A percentile compares a stretch with the other conserved stretches of the same genome.
phyloP scores from a whole-genome alignment of 2,329 filamentous ascomycete species.

The Endocalyx cinctus region DNA sequence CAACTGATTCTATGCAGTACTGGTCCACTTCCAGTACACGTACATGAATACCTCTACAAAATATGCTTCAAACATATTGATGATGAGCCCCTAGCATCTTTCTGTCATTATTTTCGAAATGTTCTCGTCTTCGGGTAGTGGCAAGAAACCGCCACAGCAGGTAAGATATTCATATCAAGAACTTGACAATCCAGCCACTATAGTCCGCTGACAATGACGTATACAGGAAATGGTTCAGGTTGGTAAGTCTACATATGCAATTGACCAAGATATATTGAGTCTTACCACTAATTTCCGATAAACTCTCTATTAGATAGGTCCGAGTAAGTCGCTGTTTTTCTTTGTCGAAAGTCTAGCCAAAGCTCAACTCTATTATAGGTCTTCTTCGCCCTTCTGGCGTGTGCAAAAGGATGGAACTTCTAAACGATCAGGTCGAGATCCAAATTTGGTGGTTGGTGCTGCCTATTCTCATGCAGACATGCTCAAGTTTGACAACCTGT shows the following conservation, averaged over 20 bases:
- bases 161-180: conserved; percentile 44
- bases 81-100: no score
- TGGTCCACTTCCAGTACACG: no score
- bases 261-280: no score
- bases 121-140: conserved; percentile 61
- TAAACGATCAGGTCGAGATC: conserved; percentile 54
- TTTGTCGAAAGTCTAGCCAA: conserved; percentile 4
- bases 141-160: conserved; percentile 69
- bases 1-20: no score
- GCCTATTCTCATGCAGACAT: conserved; percentile 96
- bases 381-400: conserved; percentile 85
- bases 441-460: conserved; percentile 79
- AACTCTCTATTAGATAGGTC: conserved; percentile 47
- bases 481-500: conserved; percentile 81
- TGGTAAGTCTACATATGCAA: conserved; percentile 59
- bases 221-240: conserved; percentile 97
- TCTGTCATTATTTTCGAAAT: no score
- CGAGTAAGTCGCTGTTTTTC: conserved; percentile 46
- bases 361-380: conserved; percentile 47
- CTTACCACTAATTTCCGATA: conserved; percentile 3
- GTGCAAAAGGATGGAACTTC: conserved; percentile 48
- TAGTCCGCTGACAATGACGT: conserved; percentile 31
- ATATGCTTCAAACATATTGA: no score
- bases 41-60: no score
- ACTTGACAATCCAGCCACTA: conserved; percentile 7